A percentile compares a stretch with the other conserved stretches of the same genome.
Conservation (phyloP, 306 rosid species). For the Rosa multiflora region DNA sequence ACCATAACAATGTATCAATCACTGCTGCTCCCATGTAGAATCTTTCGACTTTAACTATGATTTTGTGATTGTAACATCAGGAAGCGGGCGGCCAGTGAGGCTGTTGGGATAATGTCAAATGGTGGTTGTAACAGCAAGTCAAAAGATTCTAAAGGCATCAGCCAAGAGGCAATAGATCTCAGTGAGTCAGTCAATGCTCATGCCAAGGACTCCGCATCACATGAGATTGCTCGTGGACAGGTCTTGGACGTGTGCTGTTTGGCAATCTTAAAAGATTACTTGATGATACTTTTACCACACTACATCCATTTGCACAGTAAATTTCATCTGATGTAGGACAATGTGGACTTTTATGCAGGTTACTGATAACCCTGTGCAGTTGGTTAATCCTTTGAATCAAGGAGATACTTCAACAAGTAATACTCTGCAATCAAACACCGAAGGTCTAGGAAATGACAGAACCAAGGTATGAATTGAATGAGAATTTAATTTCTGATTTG, state of each 20-base stretch:
- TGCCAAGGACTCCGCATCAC: slow-evolving; percentile 35
- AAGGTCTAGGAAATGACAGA: slow-evolving; percentile 33
- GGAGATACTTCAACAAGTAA: slow-evolving; percentile 36
- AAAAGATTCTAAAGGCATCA: slow-evolving; percentile 39
- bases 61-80: slow-evolving; percentile 42
- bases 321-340: slow-evolving; percentile 16
- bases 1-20: neutral
- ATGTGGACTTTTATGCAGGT: slow-evolving; percentile 45
- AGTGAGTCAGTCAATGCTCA: slow-evolving; percentile 27
- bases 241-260: slow-evolving; percentile 1
- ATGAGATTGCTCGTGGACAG: slow-evolving; percentile 15
- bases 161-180: slow-evolving; percentile 43
- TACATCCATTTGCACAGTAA: neutral
- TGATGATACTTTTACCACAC: neutral
- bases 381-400: slow-evolving; percentile 39
- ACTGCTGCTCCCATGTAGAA: neutral
- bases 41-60: slow-evolving; percentile 10
- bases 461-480: slow-evolving; percentile 54
- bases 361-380: slow-evolving; percentile 35
- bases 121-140: slow-evolving; percentile 48
- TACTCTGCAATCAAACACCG: slow-evolving; percentile 29
- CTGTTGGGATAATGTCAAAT: slow-evolving; percentile 43
- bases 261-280: neutral
- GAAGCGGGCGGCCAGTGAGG: slow-evolving; percentile 65
- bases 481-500: slow-evolving; percentile 4